Evolutionary conservation across 805 yeast species (phyloP).

Genomic region (Soucietia sequanensis): DNA sequence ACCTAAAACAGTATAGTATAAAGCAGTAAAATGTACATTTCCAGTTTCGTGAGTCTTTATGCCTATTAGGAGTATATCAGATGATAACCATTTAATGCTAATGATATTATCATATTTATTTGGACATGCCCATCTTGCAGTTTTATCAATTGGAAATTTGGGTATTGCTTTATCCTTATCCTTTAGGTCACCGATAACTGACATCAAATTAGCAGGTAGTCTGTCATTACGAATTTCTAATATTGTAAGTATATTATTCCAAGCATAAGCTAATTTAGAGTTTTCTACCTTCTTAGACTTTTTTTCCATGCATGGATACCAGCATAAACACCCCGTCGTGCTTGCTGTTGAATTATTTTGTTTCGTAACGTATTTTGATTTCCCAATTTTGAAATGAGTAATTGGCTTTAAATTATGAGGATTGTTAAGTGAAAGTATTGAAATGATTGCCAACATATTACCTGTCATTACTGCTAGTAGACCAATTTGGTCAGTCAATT

Average conservation of each 20-base stretch:
- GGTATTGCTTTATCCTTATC: conserved; percentile 39
- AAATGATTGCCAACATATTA: conserved; percentile 48
- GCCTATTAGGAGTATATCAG: conserved; percentile 9
- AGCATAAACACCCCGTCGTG: conserved; percentile 48
- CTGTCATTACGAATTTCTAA: conserved; percentile 46
- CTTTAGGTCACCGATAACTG: conserved; percentile 26
- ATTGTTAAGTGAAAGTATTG: conserved; percentile 48
- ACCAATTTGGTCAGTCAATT: conserved; percentile 57
- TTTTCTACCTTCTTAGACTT: conserved; percentile 16
- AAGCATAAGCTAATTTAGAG: conserved; percentile 62
- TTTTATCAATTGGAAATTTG: conserved; percentile 20
- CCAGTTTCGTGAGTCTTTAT: background rate
- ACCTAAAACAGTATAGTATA: background rate
- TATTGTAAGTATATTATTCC: conserved; percentile 61
- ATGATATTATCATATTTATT: conserved; percentile 38
- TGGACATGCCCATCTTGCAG: conserved; percentile 21
- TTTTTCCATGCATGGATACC: conserved; percentile 57
- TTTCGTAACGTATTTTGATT: conserved; percentile 34
- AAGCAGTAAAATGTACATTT: background rate
- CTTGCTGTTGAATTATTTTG: conserved; percentile 12
- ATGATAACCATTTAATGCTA: conserved; percentile 54
- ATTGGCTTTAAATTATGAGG: conserved; percentile 21
- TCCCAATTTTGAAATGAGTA: conserved; percentile 54
- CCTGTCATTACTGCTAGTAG: conserved; percentile 60
- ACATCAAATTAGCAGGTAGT: conserved; percentile 27